Evolutionary conservation across 345 rosid genomes (phyloP), one percentile per base, ranked within the genome.

Genomic region (Hibiscus tridactylites): DNA sequence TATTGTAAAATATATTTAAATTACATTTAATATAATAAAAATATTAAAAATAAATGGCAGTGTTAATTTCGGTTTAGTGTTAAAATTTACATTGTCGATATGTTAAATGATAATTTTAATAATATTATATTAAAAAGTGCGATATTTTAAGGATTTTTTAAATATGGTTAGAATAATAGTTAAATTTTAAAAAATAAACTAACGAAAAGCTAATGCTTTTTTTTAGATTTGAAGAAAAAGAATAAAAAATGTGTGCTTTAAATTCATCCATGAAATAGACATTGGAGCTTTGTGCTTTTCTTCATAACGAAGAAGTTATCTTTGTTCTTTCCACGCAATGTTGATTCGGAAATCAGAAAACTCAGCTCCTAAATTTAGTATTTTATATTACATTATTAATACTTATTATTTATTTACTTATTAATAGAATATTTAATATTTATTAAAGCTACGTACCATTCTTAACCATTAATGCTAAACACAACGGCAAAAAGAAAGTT

Each of bases 261-360:
- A 53, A 53, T 5, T 16, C 21, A 0, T 6, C 21, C 19, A 65
- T 44, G 53, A 9, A 37, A 4, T 29, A 42, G 28, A 26, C 13
- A 9, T 56, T 64, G 68, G 52, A 64, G 5, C 2, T 65, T 65
- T 50, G 69, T 65, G 70, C 70, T 65, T 65, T 65, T 65, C 70
- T 65, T 65, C 70, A 24, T 12, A 7, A 50, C 12, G 70, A 65
- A 65, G 70, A 65, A 44, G 37, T 65, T 46, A 56, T 7, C 70
- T 46, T 65, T 46, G 33, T 35, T 13, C 70, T 65, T 65, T 65
- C 70, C 70, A 65, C 70, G 70, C 70, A 65, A 65, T 13, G 56
- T 65, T 65, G 70, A 65, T 46, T 46, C 35, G 6, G 35, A 65
- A 12, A 65, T 65, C 53, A 21, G 61, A 57, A 54, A 7, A 21